These are phyloP conservation scores for Fomitiporia mediterranea DNA, from an alignment of 1,284 basidiomycete species.

Conservation along the genomic window DNA sequence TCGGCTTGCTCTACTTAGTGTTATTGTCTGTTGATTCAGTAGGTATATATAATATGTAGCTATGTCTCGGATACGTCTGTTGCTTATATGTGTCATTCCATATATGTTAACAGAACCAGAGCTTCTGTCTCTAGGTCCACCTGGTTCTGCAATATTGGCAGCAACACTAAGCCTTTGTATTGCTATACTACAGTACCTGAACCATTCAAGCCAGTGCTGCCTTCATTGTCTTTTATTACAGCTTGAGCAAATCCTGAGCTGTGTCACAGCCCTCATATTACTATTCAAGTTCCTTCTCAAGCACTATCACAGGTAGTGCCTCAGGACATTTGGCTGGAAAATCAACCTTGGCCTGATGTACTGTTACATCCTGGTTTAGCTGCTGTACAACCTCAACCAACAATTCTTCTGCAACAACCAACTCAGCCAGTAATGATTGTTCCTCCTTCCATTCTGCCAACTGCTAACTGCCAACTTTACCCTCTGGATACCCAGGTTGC, in stretches of 20 bases:
- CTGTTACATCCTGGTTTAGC: not conserved
- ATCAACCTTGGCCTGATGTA: not conserved
- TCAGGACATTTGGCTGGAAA: not conserved
- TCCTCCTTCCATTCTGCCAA: not conserved
- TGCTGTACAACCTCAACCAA: not conserved
- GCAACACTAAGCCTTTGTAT: not conserved
- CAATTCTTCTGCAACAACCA: not conserved
- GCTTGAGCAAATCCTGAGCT: conserved; percentile 15
- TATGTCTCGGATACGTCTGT: too few species aligned
- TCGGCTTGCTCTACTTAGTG: too few species aligned
- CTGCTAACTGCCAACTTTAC: too few species aligned
- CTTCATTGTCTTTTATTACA: conserved; percentile 4
- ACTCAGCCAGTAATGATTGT: conserved; percentile 5
- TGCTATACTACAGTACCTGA: conserved; percentile 7
- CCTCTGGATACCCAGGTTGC: too few species aligned
- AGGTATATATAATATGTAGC: too few species aligned
- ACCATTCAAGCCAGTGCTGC: not conserved
- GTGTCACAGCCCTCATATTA: not conserved
- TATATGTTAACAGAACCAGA: too few species aligned
- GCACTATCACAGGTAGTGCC: not conserved
- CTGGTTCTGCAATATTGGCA: not conserved
- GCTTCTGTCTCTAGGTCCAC: not conserved
- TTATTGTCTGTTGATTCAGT: too few species aligned
- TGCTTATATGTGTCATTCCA: too few species aligned
- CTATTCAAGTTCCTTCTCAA: conserved; percentile 13